A percentile compares a stretch with the other conserved stretches of the same genome.
These are phyloP conservation scores for Effrenium voratum DNA, from an alignment of 73 alveolate genomes.

Conservation along the genomic window DNA sequence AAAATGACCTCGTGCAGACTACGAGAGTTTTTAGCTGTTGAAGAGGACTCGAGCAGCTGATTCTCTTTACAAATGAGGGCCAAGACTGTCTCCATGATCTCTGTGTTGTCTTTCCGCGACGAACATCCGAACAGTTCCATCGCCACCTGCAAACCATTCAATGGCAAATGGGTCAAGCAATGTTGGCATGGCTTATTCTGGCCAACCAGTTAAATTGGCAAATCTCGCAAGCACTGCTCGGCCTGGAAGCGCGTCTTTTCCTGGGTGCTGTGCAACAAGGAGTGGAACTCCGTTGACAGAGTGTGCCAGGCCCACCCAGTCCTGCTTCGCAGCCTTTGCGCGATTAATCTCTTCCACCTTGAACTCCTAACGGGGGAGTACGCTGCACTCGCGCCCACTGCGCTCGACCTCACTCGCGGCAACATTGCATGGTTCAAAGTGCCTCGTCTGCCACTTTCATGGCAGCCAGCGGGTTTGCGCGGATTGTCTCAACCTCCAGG, in stretches of 20 bases:
- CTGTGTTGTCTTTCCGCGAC: slow-evolving; percentile 44
- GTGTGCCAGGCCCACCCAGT: background rate
- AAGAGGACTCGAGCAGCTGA: no score
- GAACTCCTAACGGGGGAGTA: slow-evolving; percentile 43
- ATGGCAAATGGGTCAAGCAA: background rate
- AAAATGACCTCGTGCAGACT: slow-evolving; percentile 95
- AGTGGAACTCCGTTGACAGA: background rate
- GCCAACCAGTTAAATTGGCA: background rate
- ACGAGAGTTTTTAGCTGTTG: background rate
- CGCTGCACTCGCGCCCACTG: background rate
- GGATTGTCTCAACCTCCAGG: slow-evolving; percentile 79
- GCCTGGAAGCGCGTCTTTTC: slow-evolving; percentile 86
- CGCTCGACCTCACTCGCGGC: background rate
- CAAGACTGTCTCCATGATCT: slow-evolving; percentile 74
- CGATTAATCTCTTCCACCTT: slow-evolving; percentile 87
- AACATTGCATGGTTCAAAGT: background rate
- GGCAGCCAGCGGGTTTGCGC: slow-evolving; percentile 71
- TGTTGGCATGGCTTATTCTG: background rate
- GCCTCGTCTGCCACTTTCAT: slow-evolving; percentile 93
- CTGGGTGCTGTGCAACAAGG: background rate
- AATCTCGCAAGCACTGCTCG: no score
- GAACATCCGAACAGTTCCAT: slow-evolving; percentile 61
- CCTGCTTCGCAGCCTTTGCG: slow-evolving; percentile 89
- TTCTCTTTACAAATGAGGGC: no score
- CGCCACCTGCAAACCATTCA: background rate